These are phyloP conservation scores for Pythium aphanidermatum DNA, from an alignment of 352 stramenopile genomes.

Conservation along the genomic window DNA sequence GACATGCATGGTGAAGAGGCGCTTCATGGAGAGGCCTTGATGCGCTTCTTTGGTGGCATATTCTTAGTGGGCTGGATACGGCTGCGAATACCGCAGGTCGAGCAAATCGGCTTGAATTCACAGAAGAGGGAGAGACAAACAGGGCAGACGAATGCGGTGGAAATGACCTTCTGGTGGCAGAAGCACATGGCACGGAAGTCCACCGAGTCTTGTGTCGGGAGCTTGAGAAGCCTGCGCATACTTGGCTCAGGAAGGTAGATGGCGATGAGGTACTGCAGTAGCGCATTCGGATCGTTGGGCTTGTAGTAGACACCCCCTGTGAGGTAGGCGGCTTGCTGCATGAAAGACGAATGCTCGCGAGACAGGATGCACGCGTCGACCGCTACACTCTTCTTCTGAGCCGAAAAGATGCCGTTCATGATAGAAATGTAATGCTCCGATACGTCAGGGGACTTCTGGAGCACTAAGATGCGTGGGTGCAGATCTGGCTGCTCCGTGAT, in stretches of 20 bases:
- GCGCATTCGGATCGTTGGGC: conserved; percentile 48
- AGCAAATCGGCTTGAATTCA: conserved; percentile 83
- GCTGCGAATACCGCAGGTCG: conserved; percentile 81
- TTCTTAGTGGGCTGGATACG: conserved; percentile 75
- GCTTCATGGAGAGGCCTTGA: conserved; percentile 13
- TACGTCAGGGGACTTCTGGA: conserved; percentile 81
- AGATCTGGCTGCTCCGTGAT: conserved; percentile 74
- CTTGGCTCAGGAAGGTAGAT: conserved; percentile 81
- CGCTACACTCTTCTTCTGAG: conserved; percentile 79
- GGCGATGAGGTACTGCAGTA: conserved; percentile 83
- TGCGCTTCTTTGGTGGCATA: conserved; percentile 39
- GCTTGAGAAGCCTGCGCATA: conserved; percentile 75
- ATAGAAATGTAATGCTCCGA: conserved; percentile 87
- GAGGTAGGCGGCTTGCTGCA: conserved; percentile 85
- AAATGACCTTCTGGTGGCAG: conserved; percentile 81
- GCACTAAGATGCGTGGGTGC: conserved; percentile 72
- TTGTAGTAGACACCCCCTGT: conserved; percentile 87
- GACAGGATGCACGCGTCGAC: conserved; percentile 78
- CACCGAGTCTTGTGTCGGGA: conserved; percentile 82
- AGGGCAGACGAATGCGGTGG: conserved; percentile 78
- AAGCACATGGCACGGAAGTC: conserved; percentile 88
- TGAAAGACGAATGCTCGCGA: conserved; percentile 74
- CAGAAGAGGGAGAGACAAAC: conserved; percentile 87
- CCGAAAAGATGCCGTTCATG: conserved; percentile 89
- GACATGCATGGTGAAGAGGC: conserved; percentile 1